Percentiles rank a stretch among this genome's conserved stretches.
phyloP scores from a whole-genome alignment of 768 basidiomycete genomes.

The Leccinum boreale region DNA sequence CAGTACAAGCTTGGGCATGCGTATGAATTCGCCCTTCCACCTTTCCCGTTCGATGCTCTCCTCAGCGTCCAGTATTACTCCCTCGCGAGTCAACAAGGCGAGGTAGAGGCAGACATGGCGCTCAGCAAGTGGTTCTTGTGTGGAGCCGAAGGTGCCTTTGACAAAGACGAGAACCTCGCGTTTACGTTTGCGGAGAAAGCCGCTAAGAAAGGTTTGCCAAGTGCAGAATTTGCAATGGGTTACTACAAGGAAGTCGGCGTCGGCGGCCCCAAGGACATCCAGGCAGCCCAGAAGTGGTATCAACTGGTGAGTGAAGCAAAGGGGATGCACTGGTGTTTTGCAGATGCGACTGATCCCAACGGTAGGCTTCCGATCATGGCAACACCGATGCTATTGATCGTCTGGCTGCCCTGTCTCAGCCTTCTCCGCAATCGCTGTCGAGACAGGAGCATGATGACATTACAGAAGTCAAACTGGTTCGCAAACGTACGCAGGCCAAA shows the following conservation, averaged over 20 bases:
- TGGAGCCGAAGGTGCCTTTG: conserved; percentile 72
- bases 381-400: conserved; percentile 80
- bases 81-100: conserved; percentile 78
- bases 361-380: conserved; percentile 69
- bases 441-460: conserved; percentile 77
- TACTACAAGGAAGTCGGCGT: conserved; percentile 95
- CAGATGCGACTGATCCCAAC: neutral
- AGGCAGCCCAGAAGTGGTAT: conserved; percentile 78
- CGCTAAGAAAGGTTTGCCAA: conserved; percentile 66
- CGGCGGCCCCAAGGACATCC: conserved; percentile 62
- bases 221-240: conserved; percentile 93
- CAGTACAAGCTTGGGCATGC: conserved; percentile 93
- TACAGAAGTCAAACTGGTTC: conserved; percentile 76
- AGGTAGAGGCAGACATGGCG: conserved; percentile 95
- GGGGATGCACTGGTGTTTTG: neutral
- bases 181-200: conserved; percentile 90
- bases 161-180: conserved; percentile 84
- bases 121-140: conserved; percentile 97
- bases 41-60: conserved; percentile 84
- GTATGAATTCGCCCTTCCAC: conserved; percentile 86
- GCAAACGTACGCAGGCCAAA: conserved; percentile 75
- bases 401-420: conserved; percentile 61
- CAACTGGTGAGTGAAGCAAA: conserved; percentile 39
- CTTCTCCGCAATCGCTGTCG: conserved; percentile 62
- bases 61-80: conserved; percentile 89